A percentile compares a stretch with the other conserved stretches of the same genome.
Conservation (phyloP, 495 filamentous ascomycete genomes). For the Penicillium argentinense region DNA sequence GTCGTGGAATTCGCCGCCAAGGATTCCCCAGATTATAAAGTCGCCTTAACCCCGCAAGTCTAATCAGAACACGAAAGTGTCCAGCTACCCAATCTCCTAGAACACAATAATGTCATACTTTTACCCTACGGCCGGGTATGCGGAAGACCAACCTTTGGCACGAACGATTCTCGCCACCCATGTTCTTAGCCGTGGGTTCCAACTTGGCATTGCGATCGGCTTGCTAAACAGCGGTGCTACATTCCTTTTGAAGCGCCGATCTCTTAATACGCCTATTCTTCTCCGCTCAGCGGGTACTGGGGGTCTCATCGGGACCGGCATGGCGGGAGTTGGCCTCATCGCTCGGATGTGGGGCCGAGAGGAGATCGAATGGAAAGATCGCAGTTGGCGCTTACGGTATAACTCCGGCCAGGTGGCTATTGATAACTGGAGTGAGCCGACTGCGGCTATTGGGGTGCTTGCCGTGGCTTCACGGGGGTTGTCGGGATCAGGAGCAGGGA, state of each 20-base stretch:
- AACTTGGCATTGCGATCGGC: constrained; percentile 47
- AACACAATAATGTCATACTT: constrained; percentile 56
- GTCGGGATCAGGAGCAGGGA: constrained; percentile 1
- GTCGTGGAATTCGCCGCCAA: too few species aligned
- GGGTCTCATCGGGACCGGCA: constrained; percentile 21
- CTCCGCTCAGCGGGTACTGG: constrained; percentile 37
- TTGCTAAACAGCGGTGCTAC: constrained; percentile 20
- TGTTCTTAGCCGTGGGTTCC: constrained; percentile 54
- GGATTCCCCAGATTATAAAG: too few species aligned
- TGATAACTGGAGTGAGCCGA: constrained; percentile 51
- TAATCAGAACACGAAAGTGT: too few species aligned
- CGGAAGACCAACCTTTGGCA: constrained; percentile 58
- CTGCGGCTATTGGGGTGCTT: constrained; percentile 33
- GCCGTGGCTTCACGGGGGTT: constrained; percentile 16
- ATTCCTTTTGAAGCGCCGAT: constrained; percentile 8
- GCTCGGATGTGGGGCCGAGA: constrained; percentile 53
- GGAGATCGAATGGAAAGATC: constrained; percentile 63
- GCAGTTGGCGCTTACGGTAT: constrained; percentile 56
- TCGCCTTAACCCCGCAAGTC: too few species aligned
- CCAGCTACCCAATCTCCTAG: too few species aligned
- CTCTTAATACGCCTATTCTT: constrained; percentile 20
- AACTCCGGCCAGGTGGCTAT: constrained; percentile 52
- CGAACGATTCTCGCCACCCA: constrained; percentile 56
- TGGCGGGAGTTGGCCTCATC: constrained; percentile 33
- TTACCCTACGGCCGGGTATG: constrained; percentile 54